Evolutionary conservation across 176 grass and related monocot species (phyloP), one percentile per base, ranked within the genome.

Genomic region (Cenchrus americanus): DNA sequence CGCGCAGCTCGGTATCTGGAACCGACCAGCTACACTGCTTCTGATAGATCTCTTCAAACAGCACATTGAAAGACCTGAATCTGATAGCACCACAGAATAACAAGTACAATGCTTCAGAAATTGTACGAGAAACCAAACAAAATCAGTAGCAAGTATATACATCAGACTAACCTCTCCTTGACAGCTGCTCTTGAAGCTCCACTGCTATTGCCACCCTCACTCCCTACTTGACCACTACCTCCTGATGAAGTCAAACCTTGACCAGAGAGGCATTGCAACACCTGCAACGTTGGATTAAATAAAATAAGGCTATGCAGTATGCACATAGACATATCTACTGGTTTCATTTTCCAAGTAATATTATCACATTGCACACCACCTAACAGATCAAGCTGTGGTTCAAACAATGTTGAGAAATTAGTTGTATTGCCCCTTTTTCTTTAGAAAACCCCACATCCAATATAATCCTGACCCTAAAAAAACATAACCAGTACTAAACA

Each of bases 21-120:
- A 99, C 93, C 0, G 93, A 89, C 93, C 96, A 99, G 30, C 92
- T 89, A 86, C 89, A 89, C 34, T 99, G 96, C 73, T 89, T 95
- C 85, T 96, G 96, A 55, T 96, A 91, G 23, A 92, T 88, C 85
- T 99, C 96, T 43, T 99, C 96, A 58, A 99, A 95, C 72, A 94
- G 83, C 19, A 83, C 9, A 62, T 92, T 96, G 80, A 99, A 99
- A 82, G 89, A 91, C 81, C 83, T 89, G 84, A 99, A 96, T 85
- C 96, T 99, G 87, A 79, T 90, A 51, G 13, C 53, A 78, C 47
- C 51, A 76, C 5, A 51, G 43, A 19, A 43, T 18, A 15, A 58
- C 19, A 54, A 15, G 27, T 21, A 3, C 42, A 54, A 41, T 24
- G 75, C 30, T 67, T 75, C 43, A 90, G 51, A 79, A 61, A 52